Evolutionary conservation across 2,329 filamentous ascomycete genomes (phyloP), one percentile per base, ranked within the genome.

Genomic region (Coleophoma cylindrospora): DNA sequence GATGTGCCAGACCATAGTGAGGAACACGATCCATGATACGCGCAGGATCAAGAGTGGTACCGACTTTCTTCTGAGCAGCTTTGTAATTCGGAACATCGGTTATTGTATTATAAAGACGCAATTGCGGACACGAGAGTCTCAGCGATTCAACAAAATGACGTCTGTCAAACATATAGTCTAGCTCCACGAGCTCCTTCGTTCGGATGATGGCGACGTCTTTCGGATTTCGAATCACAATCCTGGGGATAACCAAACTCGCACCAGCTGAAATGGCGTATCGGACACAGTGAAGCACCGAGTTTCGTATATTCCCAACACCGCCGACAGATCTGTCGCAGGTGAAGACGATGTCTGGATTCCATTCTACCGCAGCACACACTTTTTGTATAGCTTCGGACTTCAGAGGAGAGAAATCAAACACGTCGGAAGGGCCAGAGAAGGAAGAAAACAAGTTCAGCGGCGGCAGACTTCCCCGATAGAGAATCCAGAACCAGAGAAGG

Each of bases 271-370:
- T 64, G 15, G 58, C 53, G 51, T 63, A 63, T 6, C 62, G 53
- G 12, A 64, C 52, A 46, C 62, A 64, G 36, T 58, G 60, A 21
- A 64, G 50, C 22, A 64, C 56, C 37, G 58, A 61, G 47, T 64
- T 65, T 21, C 61, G 58, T 17, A 63, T 49, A 41, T 62, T 64
- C 10, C 61, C 59, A 12, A 65, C 52, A 6, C 62, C 62, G 33
- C 61, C 61, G n/a, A 53, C 50, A 21, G 54, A 56, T 33, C 59
- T 50, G 40, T 50, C 52, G 51, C 62, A 65, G 11, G 58, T 61
- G 48, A 64, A 60, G 8, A 58, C 45, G 13, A 61, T 27, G 21
- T 56, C 52, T 12, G 49, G n/a, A 36, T 62, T 60, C 61, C 61
- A 64, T 37, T 60, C 40, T 33, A 56, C 58, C 8, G 44, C 47